Percentiles rank a stretch among this genome's conserved stretches.
Conservation (phyloP, 805 yeast genomes). For the Lipomyces sp. region DNA sequence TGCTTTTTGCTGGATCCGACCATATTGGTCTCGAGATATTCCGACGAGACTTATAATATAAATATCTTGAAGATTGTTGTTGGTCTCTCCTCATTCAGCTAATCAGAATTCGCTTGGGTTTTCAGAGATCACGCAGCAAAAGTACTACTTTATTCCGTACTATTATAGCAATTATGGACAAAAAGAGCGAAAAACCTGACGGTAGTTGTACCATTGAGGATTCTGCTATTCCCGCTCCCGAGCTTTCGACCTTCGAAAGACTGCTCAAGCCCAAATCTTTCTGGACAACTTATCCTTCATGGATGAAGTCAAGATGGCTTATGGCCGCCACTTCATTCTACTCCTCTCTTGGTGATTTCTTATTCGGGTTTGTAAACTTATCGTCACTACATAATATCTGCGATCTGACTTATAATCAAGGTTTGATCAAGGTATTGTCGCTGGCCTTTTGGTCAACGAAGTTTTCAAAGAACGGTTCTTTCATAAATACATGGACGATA, state of each 20-base stretch:
- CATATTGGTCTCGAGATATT: too few species aligned
- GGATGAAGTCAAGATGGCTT: not conserved
- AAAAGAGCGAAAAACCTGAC: not conserved
- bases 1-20: too few species aligned
- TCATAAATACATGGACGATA: conserved; percentile 68
- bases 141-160: too few species aligned
- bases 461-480: conserved; percentile 58
- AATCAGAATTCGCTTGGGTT: too few species aligned
- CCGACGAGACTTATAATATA: too few species aligned
- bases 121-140: too few species aligned
- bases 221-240: not conserved
- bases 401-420: too few species aligned
- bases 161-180: not conserved
- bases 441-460: conserved; percentile 52
- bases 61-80: too few species aligned
- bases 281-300: not conserved
- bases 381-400: too few species aligned
- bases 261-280: not conserved
- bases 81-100: too few species aligned
- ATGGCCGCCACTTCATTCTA: conserved; percentile 45
- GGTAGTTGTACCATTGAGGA: not conserved
- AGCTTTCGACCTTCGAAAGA: not conserved
- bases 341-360: conserved; percentile 56
- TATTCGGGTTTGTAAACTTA: conserved; percentile 60
- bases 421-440: conserved; percentile 81